Evolutionary conservation across 257 asterid species (phyloP).

Genomic region (Ilex asprella): DNA sequence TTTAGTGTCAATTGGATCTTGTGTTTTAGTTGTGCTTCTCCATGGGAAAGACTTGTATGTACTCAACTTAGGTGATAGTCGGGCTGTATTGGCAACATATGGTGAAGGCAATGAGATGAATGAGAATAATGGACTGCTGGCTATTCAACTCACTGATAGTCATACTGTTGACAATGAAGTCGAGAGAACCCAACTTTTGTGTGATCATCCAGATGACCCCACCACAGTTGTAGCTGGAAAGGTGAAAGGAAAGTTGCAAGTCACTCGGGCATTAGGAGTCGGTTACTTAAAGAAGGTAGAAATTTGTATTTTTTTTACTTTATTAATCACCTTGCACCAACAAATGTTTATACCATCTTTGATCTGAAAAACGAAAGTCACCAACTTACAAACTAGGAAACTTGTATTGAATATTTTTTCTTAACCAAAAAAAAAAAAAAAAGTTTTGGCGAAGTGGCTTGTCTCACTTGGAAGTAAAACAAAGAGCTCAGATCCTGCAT

Average conservation of each 20-base stretch:
- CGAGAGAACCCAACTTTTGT: slow-evolving; percentile 60
- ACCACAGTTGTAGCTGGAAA: slow-evolving; percentile 46
- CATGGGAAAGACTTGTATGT: slow-evolving; percentile 73
- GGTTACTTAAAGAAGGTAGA: slow-evolving; percentile 93
- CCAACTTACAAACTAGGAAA: too few species aligned
- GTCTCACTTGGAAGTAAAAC: too few species aligned
- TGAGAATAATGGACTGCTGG: slow-evolving; percentile 26
- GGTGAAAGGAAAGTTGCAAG: slow-evolving; percentile 88
- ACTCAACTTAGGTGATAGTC: slow-evolving; percentile 84
- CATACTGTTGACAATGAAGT: slow-evolving; percentile 78
- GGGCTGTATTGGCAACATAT: slow-evolving; percentile 82
- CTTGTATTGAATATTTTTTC: too few species aligned
- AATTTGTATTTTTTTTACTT: background rate
- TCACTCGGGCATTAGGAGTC: slow-evolving; percentile 95
- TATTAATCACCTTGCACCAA: too few species aligned
- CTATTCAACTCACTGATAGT: slow-evolving; percentile 72
- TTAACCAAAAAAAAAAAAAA: too few species aligned
- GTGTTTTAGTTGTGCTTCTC: slow-evolving; percentile 64
- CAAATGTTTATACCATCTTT: too few species aligned
- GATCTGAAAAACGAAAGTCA: too few species aligned
- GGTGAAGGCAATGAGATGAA: slow-evolving; percentile 18
- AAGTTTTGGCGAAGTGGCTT: too few species aligned
- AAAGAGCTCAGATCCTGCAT: too few species aligned
- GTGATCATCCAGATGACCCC: slow-evolving; percentile 80
- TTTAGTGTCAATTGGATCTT: slow-evolving; percentile 81